phyloP scores from a whole-genome alignment of 495 filamentous ascomycete genomes.

The Aspergillus bridgeri region DNA sequence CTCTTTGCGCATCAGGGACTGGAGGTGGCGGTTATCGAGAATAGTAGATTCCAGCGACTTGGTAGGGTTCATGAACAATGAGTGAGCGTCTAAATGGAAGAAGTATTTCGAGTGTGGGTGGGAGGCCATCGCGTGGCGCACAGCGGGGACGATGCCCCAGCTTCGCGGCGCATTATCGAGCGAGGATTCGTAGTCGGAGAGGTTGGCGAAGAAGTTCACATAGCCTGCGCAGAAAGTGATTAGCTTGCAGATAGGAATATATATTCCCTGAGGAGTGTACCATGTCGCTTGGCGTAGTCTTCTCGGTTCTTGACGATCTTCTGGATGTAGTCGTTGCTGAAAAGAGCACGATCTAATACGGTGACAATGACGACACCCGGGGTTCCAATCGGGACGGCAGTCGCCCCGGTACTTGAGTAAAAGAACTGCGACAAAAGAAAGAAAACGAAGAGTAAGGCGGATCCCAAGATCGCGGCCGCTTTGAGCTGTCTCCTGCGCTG shows the following conservation, averaged over 20 bases:
- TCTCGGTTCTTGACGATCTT: constrained; percentile 77
- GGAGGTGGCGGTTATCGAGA: constrained; percentile 61
- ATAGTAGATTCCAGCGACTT: constrained; percentile 67
- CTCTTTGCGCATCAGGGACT: constrained; percentile 79
- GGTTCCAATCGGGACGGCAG: constrained; percentile 59
- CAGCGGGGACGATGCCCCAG: constrained; percentile 82
- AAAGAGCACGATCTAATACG: constrained; percentile 61
- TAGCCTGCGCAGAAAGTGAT: constrained; percentile 59
- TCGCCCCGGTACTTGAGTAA: constrained; percentile 30
- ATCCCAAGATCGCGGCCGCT: constrained; percentile 52
- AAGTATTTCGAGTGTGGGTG: constrained; percentile 72
- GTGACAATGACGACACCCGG: constrained; percentile 86
- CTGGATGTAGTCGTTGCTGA: constrained; percentile 60
- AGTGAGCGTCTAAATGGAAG: constrained; percentile 79
- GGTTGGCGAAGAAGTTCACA: constrained; percentile 73
- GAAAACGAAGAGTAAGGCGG: constrained; percentile 57
- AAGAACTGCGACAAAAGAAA: constrained; percentile 58
- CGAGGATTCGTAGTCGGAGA: constrained; percentile 61
- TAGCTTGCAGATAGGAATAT: background rate
- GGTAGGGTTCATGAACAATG: constrained; percentile 85
- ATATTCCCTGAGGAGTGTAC: constrained; percentile 47
- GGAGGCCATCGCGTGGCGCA: constrained; percentile 82
- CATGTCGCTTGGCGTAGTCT: constrained; percentile 84
- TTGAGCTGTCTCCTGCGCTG: constrained; percentile 68
- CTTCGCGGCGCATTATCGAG: constrained; percentile 61